Conservation (phyloP, 2,329 filamentous ascomycete genomes). For the Paraphoma chrysanthemicola region DNA sequence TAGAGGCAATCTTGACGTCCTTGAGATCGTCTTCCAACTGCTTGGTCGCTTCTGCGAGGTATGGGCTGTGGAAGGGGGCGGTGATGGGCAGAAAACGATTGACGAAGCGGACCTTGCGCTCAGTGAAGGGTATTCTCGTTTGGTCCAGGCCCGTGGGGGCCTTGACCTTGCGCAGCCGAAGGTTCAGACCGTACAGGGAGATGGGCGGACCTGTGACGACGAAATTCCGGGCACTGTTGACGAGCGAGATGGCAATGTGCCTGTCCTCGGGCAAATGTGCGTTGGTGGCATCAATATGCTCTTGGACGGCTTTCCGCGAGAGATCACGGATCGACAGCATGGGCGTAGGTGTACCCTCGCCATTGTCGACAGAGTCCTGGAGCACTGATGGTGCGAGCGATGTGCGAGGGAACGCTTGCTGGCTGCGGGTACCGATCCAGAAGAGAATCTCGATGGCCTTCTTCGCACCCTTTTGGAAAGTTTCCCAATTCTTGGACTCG, state of each 20-base stretch:
- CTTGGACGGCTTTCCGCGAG: constrained; percentile 85
- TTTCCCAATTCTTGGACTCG: constrained; percentile 90
- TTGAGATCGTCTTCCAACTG: constrained; percentile 88
- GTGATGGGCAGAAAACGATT: constrained; percentile 98
- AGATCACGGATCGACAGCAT: constrained; percentile 98
- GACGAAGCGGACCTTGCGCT: constrained; percentile 94
- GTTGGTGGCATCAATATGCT: constrained; percentile 96
- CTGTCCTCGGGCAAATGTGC: constrained; percentile 91
- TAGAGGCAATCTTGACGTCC: constrained; percentile 76
- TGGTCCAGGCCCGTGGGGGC: constrained; percentile 97
- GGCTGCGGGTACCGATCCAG: constrained; percentile 97
- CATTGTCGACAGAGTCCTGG: constrained; percentile 90
- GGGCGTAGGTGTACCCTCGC: constrained; percentile 93
- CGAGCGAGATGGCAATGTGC: constrained; percentile 92
- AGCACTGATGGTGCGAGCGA: constrained; percentile 90
- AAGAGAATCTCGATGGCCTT: constrained; percentile 92
- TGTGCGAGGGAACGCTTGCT: constrained; percentile 95
- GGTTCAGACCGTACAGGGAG: constrained; percentile 93
- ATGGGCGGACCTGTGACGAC: constrained; percentile 96
- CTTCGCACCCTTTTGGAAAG: constrained; percentile 79
- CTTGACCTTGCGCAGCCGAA: constrained; percentile 95
- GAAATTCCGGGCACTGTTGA: constrained; percentile 96
- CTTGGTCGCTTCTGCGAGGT: constrained; percentile 80
- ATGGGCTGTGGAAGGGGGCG: constrained; percentile 97
- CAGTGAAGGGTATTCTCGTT: constrained; percentile 89